phyloP scores from a whole-genome alignment of 805 yeast species.

The Wickerhamiella occidentalis region DNA sequence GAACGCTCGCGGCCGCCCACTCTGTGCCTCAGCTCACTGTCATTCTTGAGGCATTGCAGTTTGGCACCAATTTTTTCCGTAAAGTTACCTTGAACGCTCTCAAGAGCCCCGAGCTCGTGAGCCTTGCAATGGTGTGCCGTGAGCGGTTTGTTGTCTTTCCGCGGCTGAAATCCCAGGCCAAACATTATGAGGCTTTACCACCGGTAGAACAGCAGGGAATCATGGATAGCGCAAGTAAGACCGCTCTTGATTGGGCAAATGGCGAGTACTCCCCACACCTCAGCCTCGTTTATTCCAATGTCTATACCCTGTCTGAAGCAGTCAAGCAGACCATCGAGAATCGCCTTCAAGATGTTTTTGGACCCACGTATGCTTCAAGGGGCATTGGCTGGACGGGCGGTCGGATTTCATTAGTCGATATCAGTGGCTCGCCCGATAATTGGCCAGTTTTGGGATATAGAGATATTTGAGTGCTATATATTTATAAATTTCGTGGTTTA shows the following conservation, averaged over 20 bases:
- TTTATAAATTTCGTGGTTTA: constrained; percentile 8
- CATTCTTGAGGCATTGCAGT: constrained; percentile 33
- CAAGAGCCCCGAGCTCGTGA: constrained; percentile 36
- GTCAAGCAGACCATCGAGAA: constrained; percentile 49
- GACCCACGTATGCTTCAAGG: constrained; percentile 31
- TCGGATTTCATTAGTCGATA: constrained; percentile 51
- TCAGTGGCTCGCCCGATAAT: constrained; percentile 46
- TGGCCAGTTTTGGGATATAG: constrained; percentile 52
- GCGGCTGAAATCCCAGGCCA: constrained; percentile 14
- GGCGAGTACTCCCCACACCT: constrained; percentile 59
- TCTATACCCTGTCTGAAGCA: constrained; percentile 57
- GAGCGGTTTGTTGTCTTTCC: constrained; percentile 28
- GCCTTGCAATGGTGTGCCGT: constrained; percentile 36
- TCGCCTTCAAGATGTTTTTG: constrained; percentile 53
- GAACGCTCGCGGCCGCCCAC: constrained; percentile 46
- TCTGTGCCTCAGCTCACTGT: constrained; percentile 32
- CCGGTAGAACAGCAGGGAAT: constrained; percentile 19
- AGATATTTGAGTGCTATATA: constrained; percentile 17
- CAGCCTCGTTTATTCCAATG: constrained; percentile 54
- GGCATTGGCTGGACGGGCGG: constrained; percentile 56
- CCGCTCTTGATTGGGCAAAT: constrained; percentile 46
- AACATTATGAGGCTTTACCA: constrained; percentile 23
- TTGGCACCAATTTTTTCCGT: constrained; percentile 41
- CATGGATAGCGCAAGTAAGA: constrained; percentile 29
- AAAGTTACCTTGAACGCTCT: constrained; percentile 41